Evolutionary conservation across 2,329 filamentous ascomycete species (phyloP), one percentile per base, ranked within the genome.

Genomic region (Arthrinium puccinioides): DNA sequence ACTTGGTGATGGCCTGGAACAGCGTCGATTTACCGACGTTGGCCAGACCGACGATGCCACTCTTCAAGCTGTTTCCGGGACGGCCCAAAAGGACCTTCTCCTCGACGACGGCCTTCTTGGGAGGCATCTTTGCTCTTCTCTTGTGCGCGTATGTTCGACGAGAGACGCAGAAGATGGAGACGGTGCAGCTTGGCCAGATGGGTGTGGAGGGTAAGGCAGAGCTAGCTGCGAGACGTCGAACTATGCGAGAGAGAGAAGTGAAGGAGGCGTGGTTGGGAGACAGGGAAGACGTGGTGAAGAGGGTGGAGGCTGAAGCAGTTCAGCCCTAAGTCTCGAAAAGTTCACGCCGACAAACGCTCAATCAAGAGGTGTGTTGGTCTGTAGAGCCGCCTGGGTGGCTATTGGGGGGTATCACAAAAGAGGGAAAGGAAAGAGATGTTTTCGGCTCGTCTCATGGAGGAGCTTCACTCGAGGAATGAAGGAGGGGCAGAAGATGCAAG

Each of bases 1-100:
- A 95, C 75, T 96, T 97, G 61, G 92, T 98, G 68, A 98, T 96
- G 61, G 92, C 88, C 74, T 98, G 94, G 79, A 98, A 98, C 56
- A 98, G 81, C 23, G 94, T 98, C 50, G 92, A 98, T 74, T 98
- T 98, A 66, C 92, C 92, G 54, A 98, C 94, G 67, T 98, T 98
- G 66, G 92, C 92, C 57, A 98, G 82, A 69, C 92, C 92, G 66
- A 98, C 92, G 80, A 98, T 98, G 72, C 92, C 94, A 73, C 87
- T 96, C 80, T 97, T 98, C 67, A 98, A 67, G 70, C 80, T 97
- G 78, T 98, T 98, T 60, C 92, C 92, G 50, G 92, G 92, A 62
- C 92, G 78, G 66, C 92, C 92, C 66, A 98, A 76, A 53, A 92
- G 82, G 66, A 97, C 76, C 82, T 97, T 97, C 76, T 97, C 86